phyloP scores from a whole-genome alignment of 768 basidiomycete species.

The Pulveroboletus ravenelii region DNA sequence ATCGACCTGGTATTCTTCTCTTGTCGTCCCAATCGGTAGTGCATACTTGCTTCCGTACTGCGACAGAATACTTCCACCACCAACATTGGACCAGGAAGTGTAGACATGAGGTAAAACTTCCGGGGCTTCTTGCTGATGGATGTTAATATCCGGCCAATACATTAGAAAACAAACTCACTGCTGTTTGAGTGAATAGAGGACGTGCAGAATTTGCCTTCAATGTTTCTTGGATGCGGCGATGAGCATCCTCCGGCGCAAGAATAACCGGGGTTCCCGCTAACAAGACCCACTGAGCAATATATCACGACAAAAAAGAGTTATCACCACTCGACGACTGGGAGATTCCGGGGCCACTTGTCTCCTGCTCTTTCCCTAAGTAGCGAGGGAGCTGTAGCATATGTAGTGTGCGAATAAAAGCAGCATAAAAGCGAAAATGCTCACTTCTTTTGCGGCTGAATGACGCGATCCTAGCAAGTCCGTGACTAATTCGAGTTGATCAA shows the following conservation, averaged over 20 bases:
- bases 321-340: conserved; percentile 8
- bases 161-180: conserved; percentile 37
- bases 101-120: conserved; percentile 88
- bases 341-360: not conserved
- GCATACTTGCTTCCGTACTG: conserved; percentile 72
- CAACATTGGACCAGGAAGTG: conserved; percentile 52
- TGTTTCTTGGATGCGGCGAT: conserved; percentile 55
- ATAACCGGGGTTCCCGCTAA: conserved; percentile 13
- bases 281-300: not conserved
- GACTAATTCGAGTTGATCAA: conserved; percentile 76
- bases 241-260: conserved; percentile 45
- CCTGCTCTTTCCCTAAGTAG: not conserved
- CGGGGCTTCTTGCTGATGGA: conserved; percentile 43
- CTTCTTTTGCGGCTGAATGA: conserved; percentile 42
- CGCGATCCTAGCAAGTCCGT: conserved; percentile 66
- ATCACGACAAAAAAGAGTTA: not conserved
- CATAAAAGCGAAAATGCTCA: conserved; percentile 23
- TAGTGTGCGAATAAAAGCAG: not conserved
- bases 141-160: conserved; percentile 1
- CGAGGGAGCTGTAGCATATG: conserved; percentile 14
- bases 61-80: conserved; percentile 60
- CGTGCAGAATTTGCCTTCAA: conserved; percentile 59
- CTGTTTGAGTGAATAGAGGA: conserved; percentile 55
- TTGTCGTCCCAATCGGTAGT: conserved; percentile 77
- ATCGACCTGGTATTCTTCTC: conserved; percentile 61